Base-by-base conservation (phyloP, 495 filamentous ascomycete genomes). In the Lasiosphaeria ovina region DNA sequence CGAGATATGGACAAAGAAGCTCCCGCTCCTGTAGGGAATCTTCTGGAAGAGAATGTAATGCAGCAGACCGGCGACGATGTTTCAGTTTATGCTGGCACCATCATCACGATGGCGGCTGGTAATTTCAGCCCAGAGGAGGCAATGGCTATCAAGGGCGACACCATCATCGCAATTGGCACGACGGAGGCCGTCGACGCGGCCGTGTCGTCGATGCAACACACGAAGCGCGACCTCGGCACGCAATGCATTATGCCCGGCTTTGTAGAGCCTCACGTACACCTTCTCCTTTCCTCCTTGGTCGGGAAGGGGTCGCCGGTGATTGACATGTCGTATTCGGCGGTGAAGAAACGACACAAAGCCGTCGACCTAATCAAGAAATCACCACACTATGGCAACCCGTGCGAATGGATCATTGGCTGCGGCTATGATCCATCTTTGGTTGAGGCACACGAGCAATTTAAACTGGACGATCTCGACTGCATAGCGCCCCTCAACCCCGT, bases 91-190 rank as follows among this genome's bases (percentile, higher is more conserved):
- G 6, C n/a, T 7, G 54, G 60, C 4, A 53, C 17, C 48, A 62
- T 62, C 38, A 17, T 62, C 16, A 62, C 60, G n/a, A 57, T 62
- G 60, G 60, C 60, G 3, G 12, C 9, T 9, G 60, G 54, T 35
- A 51, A 52, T 3, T 57, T 57, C 54, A 57, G 6, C 48, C 54
- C 54, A 6, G 51, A 6, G 14, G 60, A 62, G 38, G 44, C 60
- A 3, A 53, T 62, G 16, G 54, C 60, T 5, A 17, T 62, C 35
- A 32, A 50, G 35, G 54, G 54, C 36, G 60, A 62, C 48, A 57
- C 54, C 3, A 52, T 62, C 35, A 7, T 57, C 2, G 54, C 54
- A 6, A 54, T 62, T 12, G 54, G 60, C 35, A 53, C 48, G 9
- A 17, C 17, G n/a, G 31, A 24, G 3, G 48, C 51, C 6, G 60